Conservation (phyloP, 441 rosid species). For the Gossypium schwendimanii region DNA sequence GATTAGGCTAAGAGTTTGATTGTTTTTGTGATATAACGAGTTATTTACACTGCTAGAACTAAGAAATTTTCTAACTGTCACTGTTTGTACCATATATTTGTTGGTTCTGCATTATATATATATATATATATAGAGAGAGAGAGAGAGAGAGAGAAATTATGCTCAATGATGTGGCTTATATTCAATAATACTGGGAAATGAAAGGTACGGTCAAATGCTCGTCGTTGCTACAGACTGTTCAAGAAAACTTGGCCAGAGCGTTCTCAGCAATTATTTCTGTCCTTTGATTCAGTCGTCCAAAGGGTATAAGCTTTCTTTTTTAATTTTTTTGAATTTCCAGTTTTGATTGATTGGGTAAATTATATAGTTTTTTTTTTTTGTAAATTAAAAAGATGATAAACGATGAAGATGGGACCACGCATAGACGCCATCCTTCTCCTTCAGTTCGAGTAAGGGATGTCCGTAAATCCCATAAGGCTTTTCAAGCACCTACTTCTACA, state of each 20-base stretch:
- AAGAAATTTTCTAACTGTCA: background rate
- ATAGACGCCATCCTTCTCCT: slow-evolving; percentile 91
- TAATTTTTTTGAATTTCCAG: background rate
- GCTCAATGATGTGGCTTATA: background rate
- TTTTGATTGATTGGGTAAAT: background rate
- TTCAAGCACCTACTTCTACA: slow-evolving; percentile 49
- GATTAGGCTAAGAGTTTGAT: background rate
- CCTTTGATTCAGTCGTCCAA: slow-evolving; percentile 85
- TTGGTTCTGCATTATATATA: background rate
- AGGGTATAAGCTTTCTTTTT: slow-evolving; percentile 45
- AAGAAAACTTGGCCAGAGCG: slow-evolving; percentile 97
- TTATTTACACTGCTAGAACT: background rate
- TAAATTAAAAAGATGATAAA: slow-evolving; percentile 52
- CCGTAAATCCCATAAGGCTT: slow-evolving; percentile 37
- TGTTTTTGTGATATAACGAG: background rate
- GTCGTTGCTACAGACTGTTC: slow-evolving; percentile 93
- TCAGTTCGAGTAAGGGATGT: slow-evolving; percentile 77
- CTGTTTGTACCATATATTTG: background rate
- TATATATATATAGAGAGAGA: background rate
- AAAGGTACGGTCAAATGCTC: slow-evolving; percentile 87
- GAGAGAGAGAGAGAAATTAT: background rate
- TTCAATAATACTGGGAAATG: slow-evolving; percentile 19
- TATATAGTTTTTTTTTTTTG: background rate
- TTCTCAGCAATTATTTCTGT: slow-evolving; percentile 71
- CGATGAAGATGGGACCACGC: slow-evolving; percentile 87